A percentile compares a stretch with the other conserved stretches of the same genome.
phyloP scores from a whole-genome alignment of 192 early-diverging fungal species.

The Dimargaris cristalligena region DNA sequence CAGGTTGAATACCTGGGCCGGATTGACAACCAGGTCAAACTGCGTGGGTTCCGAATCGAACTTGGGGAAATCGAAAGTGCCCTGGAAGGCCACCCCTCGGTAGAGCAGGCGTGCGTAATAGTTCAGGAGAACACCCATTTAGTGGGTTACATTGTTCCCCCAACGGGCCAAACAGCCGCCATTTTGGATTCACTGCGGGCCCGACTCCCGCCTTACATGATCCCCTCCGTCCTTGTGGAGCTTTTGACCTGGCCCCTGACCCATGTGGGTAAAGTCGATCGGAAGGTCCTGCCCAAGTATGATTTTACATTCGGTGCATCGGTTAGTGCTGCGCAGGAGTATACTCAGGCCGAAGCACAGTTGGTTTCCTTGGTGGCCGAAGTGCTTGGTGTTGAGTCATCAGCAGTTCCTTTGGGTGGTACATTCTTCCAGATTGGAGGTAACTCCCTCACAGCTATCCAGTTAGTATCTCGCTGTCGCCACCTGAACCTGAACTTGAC shows the following conservation, averaged over 20 bases:
- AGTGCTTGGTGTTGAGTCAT: neutral
- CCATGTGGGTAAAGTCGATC: neutral
- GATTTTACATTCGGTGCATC: neutral
- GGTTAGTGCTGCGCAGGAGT: neutral
- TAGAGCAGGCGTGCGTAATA: conserved; percentile 15
- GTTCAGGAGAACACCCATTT: conserved; percentile 3
- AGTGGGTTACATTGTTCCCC: conserved; percentile 8
- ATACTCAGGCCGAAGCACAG: neutral
- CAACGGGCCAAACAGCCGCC: neutral
- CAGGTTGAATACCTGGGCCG: neutral
- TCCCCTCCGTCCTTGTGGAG: neutral
- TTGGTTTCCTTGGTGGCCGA: neutral
- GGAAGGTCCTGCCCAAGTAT: neutral
- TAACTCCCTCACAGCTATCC: neutral
- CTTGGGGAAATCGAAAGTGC: conserved; percentile 15
- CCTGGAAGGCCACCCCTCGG: conserved; percentile 11
- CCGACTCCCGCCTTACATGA: neutral
- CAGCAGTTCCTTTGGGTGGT: neutral
- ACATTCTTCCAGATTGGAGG: conserved; percentile 1
- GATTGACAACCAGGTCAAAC: neutral
- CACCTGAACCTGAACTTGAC: neutral
- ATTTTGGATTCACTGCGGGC: neutral
- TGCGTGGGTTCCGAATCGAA: conserved; percentile 11
- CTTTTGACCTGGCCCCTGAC: neutral
- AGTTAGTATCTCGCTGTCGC: neutral